phyloP scores from a whole-genome alignment of 176 grass and related monocot species.

The Raddia guianensis region DNA sequence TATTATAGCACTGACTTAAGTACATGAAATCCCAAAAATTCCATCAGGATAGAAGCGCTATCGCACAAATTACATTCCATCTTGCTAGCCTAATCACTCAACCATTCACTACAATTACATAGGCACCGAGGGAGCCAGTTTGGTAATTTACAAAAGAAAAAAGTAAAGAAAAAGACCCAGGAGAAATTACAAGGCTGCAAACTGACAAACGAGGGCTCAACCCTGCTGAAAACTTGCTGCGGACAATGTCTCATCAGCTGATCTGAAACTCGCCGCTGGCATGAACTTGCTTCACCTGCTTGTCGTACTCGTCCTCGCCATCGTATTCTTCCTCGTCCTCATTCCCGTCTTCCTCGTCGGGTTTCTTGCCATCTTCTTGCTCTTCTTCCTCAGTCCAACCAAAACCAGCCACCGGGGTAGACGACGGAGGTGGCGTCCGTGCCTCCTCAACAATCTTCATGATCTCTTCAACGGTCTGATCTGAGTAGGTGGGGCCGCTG shows the following conservation, averaged over 20 bases:
- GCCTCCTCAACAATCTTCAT: slow-evolving; percentile 86
- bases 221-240: slow-evolving; percentile 27
- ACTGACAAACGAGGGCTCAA: slow-evolving; percentile 14
- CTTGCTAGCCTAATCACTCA: slow-evolving; percentile 39
- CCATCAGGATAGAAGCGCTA: background rate
- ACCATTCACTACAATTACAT: slow-evolving; percentile 41
- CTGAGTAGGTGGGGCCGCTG: slow-evolving; percentile 62
- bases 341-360: slow-evolving; percentile 39
- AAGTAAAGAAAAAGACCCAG: background rate
- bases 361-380: slow-evolving; percentile 62
- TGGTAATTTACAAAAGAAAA: slow-evolving; percentile 45
- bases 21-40: background rate
- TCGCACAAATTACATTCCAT: slow-evolving; percentile 29
- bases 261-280: slow-evolving; percentile 72
- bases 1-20: background rate
- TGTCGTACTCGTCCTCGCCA: slow-evolving; percentile 82
- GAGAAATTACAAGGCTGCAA: slow-evolving; percentile 1
- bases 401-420: slow-evolving; percentile 66
- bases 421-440: slow-evolving; percentile 50
- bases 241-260: slow-evolving; percentile 39
- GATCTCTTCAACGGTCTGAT: slow-evolving; percentile 84
- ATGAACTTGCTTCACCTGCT: slow-evolving; percentile 89
- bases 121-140: slow-evolving; percentile 26
- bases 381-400: slow-evolving; percentile 77
- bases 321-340: slow-evolving; percentile 57